These are phyloP conservation scores for Boletus reticuloceps DNA, from an alignment of 768 basidiomycete genomes.

Conservation along the genomic window DNA sequence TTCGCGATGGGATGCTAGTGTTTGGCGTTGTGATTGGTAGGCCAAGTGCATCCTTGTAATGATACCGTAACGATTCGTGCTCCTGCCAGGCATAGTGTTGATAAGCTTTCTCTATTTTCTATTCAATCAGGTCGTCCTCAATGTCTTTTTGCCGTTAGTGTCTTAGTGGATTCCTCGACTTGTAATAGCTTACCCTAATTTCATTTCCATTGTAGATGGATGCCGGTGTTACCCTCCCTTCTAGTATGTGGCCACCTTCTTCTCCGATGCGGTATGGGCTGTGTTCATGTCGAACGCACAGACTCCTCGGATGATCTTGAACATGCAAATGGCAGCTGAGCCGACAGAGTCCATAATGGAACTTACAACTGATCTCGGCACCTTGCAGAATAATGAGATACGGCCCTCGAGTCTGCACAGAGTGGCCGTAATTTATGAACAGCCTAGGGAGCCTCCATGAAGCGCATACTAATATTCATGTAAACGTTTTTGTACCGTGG, in stretches of 20 bases:
- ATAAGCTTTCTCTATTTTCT: neutral
- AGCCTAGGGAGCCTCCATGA: neutral
- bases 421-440: neutral
- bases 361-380: constrained; percentile 7
- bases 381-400: neutral
- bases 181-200: neutral
- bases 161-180: neutral
- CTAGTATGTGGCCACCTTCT: constrained; percentile 5
- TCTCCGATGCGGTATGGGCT: neutral
- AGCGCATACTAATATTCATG: neutral
- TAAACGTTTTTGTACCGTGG: no score
- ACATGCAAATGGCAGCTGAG: constrained; percentile 14
- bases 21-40: constrained; percentile 6
- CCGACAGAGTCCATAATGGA: constrained; percentile 4
- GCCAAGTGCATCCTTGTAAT: neutral
- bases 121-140: constrained; percentile 2
- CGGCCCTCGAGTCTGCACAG: neutral
- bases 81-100: constrained; percentile 1
- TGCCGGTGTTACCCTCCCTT: constrained; percentile 5
- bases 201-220: constrained; percentile 9
- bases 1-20: constrained; percentile 17
- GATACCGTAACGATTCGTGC: neutral
- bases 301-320: constrained; percentile 22
- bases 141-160: constrained; percentile 19
- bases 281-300: neutral